phyloP scores from a whole-genome alignment of 768 basidiomycete species.

The Xerocomellus amylosporus region DNA sequence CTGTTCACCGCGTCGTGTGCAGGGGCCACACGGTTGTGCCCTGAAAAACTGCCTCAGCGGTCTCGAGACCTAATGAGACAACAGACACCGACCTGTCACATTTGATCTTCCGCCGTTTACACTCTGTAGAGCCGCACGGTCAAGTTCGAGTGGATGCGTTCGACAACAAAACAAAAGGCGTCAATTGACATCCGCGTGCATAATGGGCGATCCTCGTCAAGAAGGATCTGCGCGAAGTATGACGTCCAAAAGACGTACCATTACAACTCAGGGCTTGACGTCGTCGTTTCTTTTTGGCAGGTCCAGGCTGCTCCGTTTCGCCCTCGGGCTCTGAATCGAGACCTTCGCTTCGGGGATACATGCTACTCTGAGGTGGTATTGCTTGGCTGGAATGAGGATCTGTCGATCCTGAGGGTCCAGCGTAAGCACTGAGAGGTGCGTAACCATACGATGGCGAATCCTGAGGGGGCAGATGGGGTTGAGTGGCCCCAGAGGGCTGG shows the following conservation, averaged over 20 bases:
- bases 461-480: slow-evolving; percentile 26
- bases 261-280: slow-evolving; percentile 84
- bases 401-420: slow-evolving; percentile 26
- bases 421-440: slow-evolving; percentile 21
- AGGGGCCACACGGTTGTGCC: slow-evolving; percentile 78
- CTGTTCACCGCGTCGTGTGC: slow-evolving; percentile 76
- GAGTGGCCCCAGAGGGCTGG: slow-evolving; percentile 44
- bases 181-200: neutral
- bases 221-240: slow-evolving; percentile 19
- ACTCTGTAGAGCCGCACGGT: slow-evolving; percentile 47
- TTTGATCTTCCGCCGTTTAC: slow-evolving; percentile 84
- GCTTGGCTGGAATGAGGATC: slow-evolving; percentile 24
- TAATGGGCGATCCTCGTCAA: slow-evolving; percentile 13
- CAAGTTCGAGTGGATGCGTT: neutral
- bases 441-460: slow-evolving; percentile 29
- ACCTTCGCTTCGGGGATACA: slow-evolving; percentile 34
- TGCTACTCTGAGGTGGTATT: slow-evolving; percentile 21
- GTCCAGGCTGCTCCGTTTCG: slow-evolving; percentile 47
- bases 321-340: slow-evolving; percentile 60
- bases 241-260: slow-evolving; percentile 45
- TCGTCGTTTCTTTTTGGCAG: slow-evolving; percentile 79
- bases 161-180: neutral
- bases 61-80: slow-evolving; percentile 1
- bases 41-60: slow-evolving; percentile 40
- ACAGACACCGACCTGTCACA: slow-evolving; percentile 66